These are phyloP conservation scores for Teratosphaeriaceae sp. DNA, from an alignment of 2,329 filamentous ascomycete species.

Conservation along the genomic window DNA sequence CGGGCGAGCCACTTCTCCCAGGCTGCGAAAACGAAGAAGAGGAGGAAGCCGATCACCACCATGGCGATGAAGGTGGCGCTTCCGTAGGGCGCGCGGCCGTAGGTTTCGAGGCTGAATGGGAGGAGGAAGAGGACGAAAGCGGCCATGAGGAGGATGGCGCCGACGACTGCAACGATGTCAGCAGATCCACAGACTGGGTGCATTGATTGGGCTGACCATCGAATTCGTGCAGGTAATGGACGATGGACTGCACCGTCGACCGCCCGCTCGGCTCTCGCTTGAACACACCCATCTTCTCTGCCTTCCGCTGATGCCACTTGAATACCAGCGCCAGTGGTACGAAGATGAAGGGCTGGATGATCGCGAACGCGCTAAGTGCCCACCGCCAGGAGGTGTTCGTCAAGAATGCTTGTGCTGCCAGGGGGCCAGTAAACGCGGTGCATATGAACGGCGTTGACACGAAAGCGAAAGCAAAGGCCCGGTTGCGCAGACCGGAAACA, in stretches of 20 bases:
- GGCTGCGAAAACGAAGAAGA: constrained; percentile 41
- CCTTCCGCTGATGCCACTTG: constrained; percentile 23
- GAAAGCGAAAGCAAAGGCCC: constrained; percentile 27
- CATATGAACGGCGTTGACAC: constrained; percentile 28
- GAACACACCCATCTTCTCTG: constrained; percentile 22
- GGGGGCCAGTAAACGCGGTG: constrained; percentile 26
- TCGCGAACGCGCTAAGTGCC: constrained; percentile 27
- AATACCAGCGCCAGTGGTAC: constrained; percentile 24
- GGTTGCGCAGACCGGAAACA: constrained; percentile 25
- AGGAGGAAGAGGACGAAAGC: constrained; percentile 63
- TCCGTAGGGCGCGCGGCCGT: constrained; percentile 29
- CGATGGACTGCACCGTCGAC: constrained; percentile 16
- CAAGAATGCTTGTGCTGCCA: constrained; percentile 21
- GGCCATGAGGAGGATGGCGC: constrained; percentile 24
- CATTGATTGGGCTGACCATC: constrained; percentile 20
- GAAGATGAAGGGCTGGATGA: constrained; percentile 24
- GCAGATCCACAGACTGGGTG: no score
- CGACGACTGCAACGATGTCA: constrained; percentile 16
- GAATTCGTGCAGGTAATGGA: constrained; percentile 27
- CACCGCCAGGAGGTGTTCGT: constrained; percentile 23
- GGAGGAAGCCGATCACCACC: constrained; percentile 26
- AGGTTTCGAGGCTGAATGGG: constrained; percentile 54
- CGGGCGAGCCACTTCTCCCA: constrained; percentile 54
- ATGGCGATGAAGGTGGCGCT: constrained; percentile 35
- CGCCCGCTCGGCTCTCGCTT: constrained; percentile 14